phyloP scores from a whole-genome alignment of 2,329 filamentous ascomycete species.

The Tolypocladium ophioglossoides region DNA sequence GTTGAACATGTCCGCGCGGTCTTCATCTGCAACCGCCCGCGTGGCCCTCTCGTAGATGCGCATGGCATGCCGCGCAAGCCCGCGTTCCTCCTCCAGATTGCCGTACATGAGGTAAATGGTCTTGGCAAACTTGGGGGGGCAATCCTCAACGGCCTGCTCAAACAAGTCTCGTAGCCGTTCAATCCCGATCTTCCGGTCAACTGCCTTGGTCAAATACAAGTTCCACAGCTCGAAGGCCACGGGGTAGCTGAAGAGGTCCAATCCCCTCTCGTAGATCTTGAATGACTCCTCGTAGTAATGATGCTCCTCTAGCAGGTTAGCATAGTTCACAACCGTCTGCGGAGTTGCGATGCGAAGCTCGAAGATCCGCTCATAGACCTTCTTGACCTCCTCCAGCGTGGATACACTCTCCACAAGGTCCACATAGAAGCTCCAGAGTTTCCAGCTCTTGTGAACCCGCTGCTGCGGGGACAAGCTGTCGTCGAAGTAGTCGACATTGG shows the following conservation, averaged over 20 bases:
- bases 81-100: constrained; percentile 89
- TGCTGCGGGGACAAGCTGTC: constrained; percentile 90
- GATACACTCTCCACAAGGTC: constrained; percentile 93
- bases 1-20: constrained; percentile 95
- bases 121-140: constrained; percentile 92
- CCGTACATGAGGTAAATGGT: constrained; percentile 97
- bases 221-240: constrained; percentile 99
- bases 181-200: constrained; percentile 91
- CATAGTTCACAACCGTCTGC: constrained; percentile 97
- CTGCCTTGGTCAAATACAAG: constrained; percentile 91
- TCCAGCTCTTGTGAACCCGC: constrained; percentile 98
- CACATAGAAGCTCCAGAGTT: constrained; percentile 98
- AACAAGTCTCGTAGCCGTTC: constrained; percentile 91
- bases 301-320: constrained; percentile 87
- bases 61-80: constrained; percentile 93
- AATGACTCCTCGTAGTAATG: constrained; percentile 96
- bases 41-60: constrained; percentile 97
- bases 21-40: constrained; percentile 86
- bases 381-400: constrained; percentile 81
- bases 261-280: constrained; percentile 90
- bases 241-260: constrained; percentile 97
- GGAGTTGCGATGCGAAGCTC: constrained; percentile 96
- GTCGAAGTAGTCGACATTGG: constrained; percentile 99
- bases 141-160: constrained; percentile 91
- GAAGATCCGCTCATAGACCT: constrained; percentile 95